Percentiles rank a stretch among this genome's conserved stretches.
Evolutionary conservation across 139 green algal species (phyloP).

Genomic region (Picochlorum costavermella): DNA sequence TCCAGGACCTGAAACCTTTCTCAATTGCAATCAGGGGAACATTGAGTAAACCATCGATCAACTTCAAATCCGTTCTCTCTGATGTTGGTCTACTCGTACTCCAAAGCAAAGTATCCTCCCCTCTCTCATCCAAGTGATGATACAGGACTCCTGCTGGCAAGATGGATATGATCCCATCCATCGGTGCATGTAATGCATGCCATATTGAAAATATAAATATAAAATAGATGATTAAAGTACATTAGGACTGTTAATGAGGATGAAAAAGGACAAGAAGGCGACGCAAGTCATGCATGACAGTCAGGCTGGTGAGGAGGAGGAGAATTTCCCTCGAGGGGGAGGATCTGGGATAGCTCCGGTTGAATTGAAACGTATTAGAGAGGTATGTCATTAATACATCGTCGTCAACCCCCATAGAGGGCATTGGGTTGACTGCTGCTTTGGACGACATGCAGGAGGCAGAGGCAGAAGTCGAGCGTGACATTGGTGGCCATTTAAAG

Average conservation of each 20-base stretch:
- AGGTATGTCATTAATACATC: slow-evolving; percentile 13
- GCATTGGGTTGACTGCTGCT: neutral
- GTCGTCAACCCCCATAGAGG: neutral
- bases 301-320: slow-evolving; percentile 29
- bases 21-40: too few species aligned
- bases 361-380: slow-evolving; percentile 41
- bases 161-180: too few species aligned
- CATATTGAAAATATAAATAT: too few species aligned
- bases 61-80: too few species aligned
- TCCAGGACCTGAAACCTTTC: too few species aligned
- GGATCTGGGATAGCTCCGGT: slow-evolving; percentile 45
- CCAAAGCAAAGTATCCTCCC: too few species aligned
- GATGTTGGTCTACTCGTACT: too few species aligned
- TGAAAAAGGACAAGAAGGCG: neutral
- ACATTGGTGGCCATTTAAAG: slow-evolving; percentile 28
- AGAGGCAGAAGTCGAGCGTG: slow-evolving; percentile 43
- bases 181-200: too few species aligned
- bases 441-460: slow-evolving; percentile 33
- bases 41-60: too few species aligned
- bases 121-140: too few species aligned
- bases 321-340: slow-evolving; percentile 61
- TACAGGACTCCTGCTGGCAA: too few species aligned
- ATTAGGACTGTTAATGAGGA: neutral
- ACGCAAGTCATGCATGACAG: neutral
- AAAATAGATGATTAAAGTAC: too few species aligned